phyloP scores from a whole-genome alignment of 2,329 filamentous ascomycete genomes.

The Xylaria arbuscula region DNA sequence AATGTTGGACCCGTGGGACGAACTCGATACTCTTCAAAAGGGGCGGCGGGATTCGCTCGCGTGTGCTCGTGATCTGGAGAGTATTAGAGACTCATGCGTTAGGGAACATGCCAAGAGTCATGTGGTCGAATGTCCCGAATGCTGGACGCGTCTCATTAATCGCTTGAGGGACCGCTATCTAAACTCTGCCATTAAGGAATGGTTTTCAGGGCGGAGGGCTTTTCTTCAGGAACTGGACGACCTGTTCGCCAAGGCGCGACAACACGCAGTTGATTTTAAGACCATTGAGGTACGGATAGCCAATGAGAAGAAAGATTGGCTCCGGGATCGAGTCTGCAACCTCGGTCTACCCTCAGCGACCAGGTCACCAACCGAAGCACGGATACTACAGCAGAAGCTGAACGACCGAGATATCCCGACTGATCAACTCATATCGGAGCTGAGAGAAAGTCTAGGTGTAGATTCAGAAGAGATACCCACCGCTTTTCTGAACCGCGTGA shows the following conservation, averaged over 20 bases:
- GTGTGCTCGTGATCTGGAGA: slow-evolving; percentile 57
- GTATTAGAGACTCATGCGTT: slow-evolving; percentile 57
- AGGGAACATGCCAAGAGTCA: slow-evolving; percentile 57
- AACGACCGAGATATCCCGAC: slow-evolving; percentile 45
- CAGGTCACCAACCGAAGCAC: slow-evolving; percentile 43
- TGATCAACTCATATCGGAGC: slow-evolving; percentile 45
- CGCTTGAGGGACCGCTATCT: slow-evolving; percentile 57
- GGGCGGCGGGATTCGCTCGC: slow-evolving; percentile 44
- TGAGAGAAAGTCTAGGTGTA: slow-evolving; percentile 44
- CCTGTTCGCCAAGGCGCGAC: slow-evolving; percentile 61
- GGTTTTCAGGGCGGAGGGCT: slow-evolving; percentile 62
- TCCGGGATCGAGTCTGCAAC: slow-evolving; percentile 53
- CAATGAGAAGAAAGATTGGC: slow-evolving; percentile 65
- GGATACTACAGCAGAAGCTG: slow-evolving; percentile 45
- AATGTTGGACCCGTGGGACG: slow-evolving; percentile 52
- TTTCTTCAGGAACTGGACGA: slow-evolving; percentile 63
- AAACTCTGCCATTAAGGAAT: slow-evolving; percentile 55
- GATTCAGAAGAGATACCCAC: slow-evolving; percentile 47
- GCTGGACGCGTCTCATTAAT: slow-evolving; percentile 61
- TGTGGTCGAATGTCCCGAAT: slow-evolving; percentile 59
- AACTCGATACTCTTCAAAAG: slow-evolving; percentile 47
- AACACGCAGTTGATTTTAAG: slow-evolving; percentile 56
- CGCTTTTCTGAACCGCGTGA: slow-evolving; percentile 49
- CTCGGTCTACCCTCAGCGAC: slow-evolving; percentile 45
- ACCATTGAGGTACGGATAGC: slow-evolving; percentile 62